These are phyloP conservation scores for Aureobasidium namibiae DNA, from an alignment of 2,329 filamentous ascomycete genomes.

Conservation along the genomic window DNA sequence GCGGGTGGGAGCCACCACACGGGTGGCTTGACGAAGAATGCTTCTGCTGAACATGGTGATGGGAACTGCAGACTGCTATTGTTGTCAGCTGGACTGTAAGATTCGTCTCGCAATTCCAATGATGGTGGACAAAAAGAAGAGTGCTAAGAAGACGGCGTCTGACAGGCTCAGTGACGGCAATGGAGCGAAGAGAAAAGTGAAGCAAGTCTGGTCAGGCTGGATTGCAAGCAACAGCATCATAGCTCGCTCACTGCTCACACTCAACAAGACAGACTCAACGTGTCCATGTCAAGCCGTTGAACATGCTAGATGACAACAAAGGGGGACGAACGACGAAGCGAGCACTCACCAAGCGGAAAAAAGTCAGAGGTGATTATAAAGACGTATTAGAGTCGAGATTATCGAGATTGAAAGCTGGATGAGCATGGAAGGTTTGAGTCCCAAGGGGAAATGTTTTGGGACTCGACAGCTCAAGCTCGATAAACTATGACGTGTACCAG, in stretches of 20 bases:
- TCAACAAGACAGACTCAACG: neutral
- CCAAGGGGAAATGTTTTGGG: constrained; percentile 1
- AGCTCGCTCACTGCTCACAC: neutral
- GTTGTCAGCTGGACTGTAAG: neutral
- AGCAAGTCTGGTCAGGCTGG: no score
- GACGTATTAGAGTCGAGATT: no score
- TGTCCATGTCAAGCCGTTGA: neutral
- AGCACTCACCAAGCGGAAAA: neutral
- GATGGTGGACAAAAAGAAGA: neutral
- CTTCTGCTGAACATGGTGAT: constrained; percentile 24
- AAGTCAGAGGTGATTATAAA: neutral
- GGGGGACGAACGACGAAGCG: neutral
- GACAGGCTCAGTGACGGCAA: neutral
- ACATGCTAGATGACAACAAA: neutral
- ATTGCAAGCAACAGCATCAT: neutral
- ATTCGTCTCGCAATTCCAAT: no score
- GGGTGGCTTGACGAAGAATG: constrained; percentile 25
- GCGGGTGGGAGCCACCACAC: constrained; percentile 19
- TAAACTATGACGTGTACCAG: neutral
- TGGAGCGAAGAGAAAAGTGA: neutral
- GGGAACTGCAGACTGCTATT: neutral
- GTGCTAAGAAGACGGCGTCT: neutral
- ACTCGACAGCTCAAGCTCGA: neutral
- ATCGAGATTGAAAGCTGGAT: neutral
- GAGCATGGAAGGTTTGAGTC: neutral